Evolutionary conservation across 140 eudicot genomes (phyloP), one percentile per base, ranked within the genome.

Genomic region (Anethum foeniculum): DNA sequence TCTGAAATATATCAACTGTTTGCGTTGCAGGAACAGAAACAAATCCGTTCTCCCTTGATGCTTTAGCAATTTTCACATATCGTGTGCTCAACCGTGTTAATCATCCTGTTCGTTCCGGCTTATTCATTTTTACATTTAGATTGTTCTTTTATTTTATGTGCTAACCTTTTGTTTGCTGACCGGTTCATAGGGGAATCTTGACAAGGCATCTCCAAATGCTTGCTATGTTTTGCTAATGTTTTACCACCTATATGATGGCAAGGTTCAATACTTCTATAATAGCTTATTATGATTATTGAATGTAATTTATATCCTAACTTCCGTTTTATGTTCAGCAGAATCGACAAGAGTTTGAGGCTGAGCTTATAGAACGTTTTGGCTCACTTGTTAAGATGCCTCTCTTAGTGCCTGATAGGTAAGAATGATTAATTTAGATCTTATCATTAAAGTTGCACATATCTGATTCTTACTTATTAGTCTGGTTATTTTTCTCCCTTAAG

Each of bases 351-450:
- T 95, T 95, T 84, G 99, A 95, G 77, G 75, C 89, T 76, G 97
- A 95, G 85, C 89, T 95, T 71, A 82, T 89, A 80, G 99, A 92
- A 69, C 97, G 97, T 71, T 95, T 95, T 85, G 99, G 99, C 60
- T 92, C 97, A 23, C 87, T 95, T 83, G 97, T 95, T 71, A 95
- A 91, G 92, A 95, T 95, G 95, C 99, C 99, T 65, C 89, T 95
- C 58, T 86, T 95, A 76, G 85, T 86, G 83, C 62, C 97, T 65
- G 88, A 88, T 82, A 92, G 97, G 99, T 94, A 38, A 43, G 78
- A 75, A 44, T 77, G 16, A 51, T 67, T 36, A 30, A 25, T 60
- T 25, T 39, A 14, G 4, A 60, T 47, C 62, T 73, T 73, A 23
- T 75, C 7, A 47, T 75, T 54, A 7, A 48, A 27, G 43, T 75